A percentile compares a stretch with the other conserved stretches of the same genome.
Evolutionary conservation across 495 filamentous ascomycete genomes (phyloP).

Genomic region (Cladorrhinum samala): DNA sequence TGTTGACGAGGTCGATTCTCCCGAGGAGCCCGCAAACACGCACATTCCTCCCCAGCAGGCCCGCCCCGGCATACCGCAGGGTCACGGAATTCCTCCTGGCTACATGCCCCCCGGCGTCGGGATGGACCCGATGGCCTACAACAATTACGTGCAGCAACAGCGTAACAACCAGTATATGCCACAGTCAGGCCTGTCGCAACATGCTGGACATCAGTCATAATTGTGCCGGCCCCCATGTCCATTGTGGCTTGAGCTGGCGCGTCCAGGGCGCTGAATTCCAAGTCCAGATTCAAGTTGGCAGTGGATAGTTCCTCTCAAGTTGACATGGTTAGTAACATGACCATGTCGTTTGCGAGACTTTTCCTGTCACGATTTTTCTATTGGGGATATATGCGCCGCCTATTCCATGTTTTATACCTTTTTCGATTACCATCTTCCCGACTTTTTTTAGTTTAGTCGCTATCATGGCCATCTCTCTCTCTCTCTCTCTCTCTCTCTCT

Average conservation of each 20-base stretch:
- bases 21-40: slow-evolving; percentile 54
- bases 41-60: slow-evolving; percentile 52
- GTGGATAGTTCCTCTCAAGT: slow-evolving; percentile 35
- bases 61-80: slow-evolving; percentile 46
- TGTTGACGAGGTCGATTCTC: slow-evolving; percentile 61
- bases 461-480: slow-evolving; percentile 3
- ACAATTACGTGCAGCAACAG: slow-evolving; percentile 53
- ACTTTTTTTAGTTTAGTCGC: slow-evolving; percentile 11
- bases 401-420: slow-evolving; percentile 23
- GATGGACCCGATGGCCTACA: slow-evolving; percentile 54
- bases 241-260: slow-evolving; percentile 31
- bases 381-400: slow-evolving; percentile 24
- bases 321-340: slow-evolving; percentile 19
- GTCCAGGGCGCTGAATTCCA: slow-evolving; percentile 43
- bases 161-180: slow-evolving; percentile 47
- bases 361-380: slow-evolving; percentile 25
- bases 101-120: slow-evolving; percentile 46
- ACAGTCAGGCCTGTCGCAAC: slow-evolving; percentile 49
- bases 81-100: slow-evolving; percentile 42
- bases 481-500: not conserved
- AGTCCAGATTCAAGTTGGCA: slow-evolving; percentile 42
- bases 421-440: slow-evolving; percentile 10
- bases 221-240: slow-evolving; percentile 9
- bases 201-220: slow-evolving; percentile 50
- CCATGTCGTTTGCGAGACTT: slow-evolving; percentile 18